Evolutionary conservation across 108 stramenopile genomes (phyloP), one percentile per base, ranked within the genome.

Genomic region (Discostella stelligeroides): DNA sequence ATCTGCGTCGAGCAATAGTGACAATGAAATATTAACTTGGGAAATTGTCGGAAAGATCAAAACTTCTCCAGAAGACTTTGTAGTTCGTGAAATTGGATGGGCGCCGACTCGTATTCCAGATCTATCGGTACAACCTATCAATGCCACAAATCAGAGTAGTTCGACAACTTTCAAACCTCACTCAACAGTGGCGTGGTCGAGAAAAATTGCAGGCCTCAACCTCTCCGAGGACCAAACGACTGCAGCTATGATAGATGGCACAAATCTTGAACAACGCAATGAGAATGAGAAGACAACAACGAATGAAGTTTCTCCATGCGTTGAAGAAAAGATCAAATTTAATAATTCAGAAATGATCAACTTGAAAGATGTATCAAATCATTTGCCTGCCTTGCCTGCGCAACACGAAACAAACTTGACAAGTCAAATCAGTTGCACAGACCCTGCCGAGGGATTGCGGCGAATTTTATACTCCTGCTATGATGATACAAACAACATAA

Each of bases 41-140:
- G 92, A 94, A 66, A 84, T 94, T 51, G 24, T 76, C 15, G 92
- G 90, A 9, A 49, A 63, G 7, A 82, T 94, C 61, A 94, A 94
- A 66, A 55, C 73, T 10, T 51, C 7, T 1, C 87, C 92, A 23
- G 80, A 91, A 75, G 92, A 94, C 66, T 94, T 94, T 75, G 49
- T 88, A 12, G 92, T 94, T 3, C 84, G 90, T 28, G 92, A 94
- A 79, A 84, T 94, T 51, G 82, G 76, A 51, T 66, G 45, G 63
- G 37, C 57, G 7, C 76, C 76, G 40, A 25, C 54, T 29, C 18
- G 38, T 20, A 1, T 17, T 7, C 34, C 49, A 6, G n/a, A n/a
- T n/a, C n/a, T n/a, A n/a, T n/a, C n/a, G n/a, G n/a, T n/a, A n/a
- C n/a, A n/a, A n/a, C n/a, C n/a, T n/a, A n/a, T n/a, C n/a, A n/a